Evolutionary conservation across 257 asterid genomes (phyloP), one percentile per base, ranked within the genome.

Genomic region (Solanum gandarillasii): DNA sequence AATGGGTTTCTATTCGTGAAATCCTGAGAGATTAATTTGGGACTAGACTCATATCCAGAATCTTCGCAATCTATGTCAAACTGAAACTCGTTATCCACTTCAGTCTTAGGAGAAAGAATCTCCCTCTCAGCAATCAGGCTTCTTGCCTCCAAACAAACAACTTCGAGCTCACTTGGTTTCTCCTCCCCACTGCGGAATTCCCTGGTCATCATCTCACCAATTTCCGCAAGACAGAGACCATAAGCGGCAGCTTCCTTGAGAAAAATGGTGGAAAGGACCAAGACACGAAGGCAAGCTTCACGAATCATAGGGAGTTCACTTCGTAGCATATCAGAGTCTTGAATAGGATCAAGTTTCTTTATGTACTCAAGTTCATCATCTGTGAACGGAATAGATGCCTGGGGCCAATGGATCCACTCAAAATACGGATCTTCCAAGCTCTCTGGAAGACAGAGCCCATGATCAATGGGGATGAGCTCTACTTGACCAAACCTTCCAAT

Each of bases 371-470:
- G 98, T 87, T 97, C 99, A 32, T 95, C 99, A 2, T 95, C 99
- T 13, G 99, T 93, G 91, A 97, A 97, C 1, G 99, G 99, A 85
- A 95, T 93, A 27, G 99, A 95, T 31, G 99, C 95, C 93, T 97
- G 99, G 27, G 98, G 99, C 99, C 99, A 97, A 89, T 97, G 98
- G 60, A 95, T 96, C 99, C 99, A 96, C 88, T 96, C 99, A 74
- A 95, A 96, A 88, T 96, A 96, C 4, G 98, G 99, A 90, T 96
- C 99, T 91, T 96, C 99, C 92, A 96, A 89, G 90, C 93, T 89
- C 90, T 96, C 99, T 0, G 99, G 99, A 92, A 96, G 90, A 93
- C 98, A 95, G 25, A 96, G 98, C 81, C 99, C 99, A 79, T 96
- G 99, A 84, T 96, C 99, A 46, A 96, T 96, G 36, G 99, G 99